Evolutionary conservation across 495 filamentous ascomycete species (phyloP).

Genomic region (Podospora australis): DNA sequence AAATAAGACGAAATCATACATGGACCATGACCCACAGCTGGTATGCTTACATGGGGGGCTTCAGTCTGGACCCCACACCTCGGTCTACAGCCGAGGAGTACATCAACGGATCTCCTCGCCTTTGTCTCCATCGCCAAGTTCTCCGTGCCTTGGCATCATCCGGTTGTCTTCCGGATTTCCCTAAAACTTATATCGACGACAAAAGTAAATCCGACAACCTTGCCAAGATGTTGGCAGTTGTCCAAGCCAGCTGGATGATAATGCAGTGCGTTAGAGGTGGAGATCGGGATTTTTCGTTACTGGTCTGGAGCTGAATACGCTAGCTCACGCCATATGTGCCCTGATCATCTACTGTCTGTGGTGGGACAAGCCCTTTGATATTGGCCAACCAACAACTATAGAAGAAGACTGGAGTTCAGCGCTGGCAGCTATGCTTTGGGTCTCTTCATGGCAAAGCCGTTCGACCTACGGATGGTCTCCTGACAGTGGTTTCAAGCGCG

Average conservation of each 20-base stretch:
- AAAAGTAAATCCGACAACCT: slow-evolving; percentile 13
- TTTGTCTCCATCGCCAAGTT: neutral
- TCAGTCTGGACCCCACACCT: neutral
- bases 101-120: neutral
- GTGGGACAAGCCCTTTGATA: neutral
- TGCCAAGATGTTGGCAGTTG: neutral
- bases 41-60: slow-evolving; percentile 10
- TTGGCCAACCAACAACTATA: neutral
- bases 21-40: slow-evolving; percentile 8
- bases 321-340: neutral
- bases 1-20: neutral
- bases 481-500: too few relatives aligned
- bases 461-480: too few relatives aligned
- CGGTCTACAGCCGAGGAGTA: neutral
- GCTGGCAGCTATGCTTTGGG: neutral
- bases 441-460: too few relatives aligned
- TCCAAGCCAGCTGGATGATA: neutral
- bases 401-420: neutral
- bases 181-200: slow-evolving; percentile 3
- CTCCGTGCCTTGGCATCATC: neutral
- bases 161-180: neutral
- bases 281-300: neutral
- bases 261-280: neutral
- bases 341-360: neutral
- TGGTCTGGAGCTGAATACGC: neutral